Conservation (phyloP, 139 green algal genomes). For the Tetradesmus obliquus region DNA sequence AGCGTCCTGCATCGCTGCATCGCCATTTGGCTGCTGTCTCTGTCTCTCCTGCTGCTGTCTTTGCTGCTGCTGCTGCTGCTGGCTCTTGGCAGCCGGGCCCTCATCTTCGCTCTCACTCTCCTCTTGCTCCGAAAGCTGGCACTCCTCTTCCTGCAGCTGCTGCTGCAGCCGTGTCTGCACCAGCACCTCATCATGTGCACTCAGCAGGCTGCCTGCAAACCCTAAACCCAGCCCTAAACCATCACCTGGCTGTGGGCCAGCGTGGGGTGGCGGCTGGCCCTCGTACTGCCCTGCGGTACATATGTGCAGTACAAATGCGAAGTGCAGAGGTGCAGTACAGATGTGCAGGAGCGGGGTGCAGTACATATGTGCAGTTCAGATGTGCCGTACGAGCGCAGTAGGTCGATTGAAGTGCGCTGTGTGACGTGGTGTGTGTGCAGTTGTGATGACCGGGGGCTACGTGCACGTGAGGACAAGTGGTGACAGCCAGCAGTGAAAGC, state of each 20-base stretch:
- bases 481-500: too few species aligned
- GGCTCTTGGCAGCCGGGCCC: neutral
- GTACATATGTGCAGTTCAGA: neutral
- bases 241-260: neutral
- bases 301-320: neutral
- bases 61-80: constrained; percentile 20
- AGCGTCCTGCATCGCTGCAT: neutral
- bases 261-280: neutral
- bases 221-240: neutral
- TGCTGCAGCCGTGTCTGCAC: neutral
- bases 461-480: too few species aligned
- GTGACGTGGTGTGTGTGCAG: too few species aligned
- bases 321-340: too few species aligned
- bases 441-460: too few species aligned
- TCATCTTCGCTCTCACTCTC: constrained; percentile 25
- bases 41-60: neutral
- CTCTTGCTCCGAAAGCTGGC: constrained; percentile 12
- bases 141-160: constrained; percentile 42
- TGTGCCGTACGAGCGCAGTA: too few species aligned
- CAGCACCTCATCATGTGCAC: constrained; percentile 26
- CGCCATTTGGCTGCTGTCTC: neutral
- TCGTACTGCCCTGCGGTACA: constrained; percentile 1
- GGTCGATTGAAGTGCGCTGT: too few species aligned
- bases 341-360: too few species aligned
- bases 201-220: constrained; percentile 10